Percentiles rank a stretch among this genome's conserved stretches.
phyloP scores from a whole-genome alignment of 129 eudicot genomes.

The Escallonia herrerae region DNA sequence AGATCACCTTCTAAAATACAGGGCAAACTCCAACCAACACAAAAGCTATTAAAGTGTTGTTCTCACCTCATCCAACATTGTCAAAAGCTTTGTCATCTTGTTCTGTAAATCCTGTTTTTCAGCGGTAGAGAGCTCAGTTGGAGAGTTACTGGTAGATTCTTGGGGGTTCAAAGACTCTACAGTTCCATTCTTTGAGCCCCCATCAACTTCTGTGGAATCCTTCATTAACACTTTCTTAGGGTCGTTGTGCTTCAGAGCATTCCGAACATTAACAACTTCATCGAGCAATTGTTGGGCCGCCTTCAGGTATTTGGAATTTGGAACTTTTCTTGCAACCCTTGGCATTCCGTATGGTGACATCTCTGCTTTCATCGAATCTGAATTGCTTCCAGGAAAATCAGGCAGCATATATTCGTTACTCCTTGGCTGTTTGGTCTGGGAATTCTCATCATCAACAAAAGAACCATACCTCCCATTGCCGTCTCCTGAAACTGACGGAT shows the following conservation, averaged over 20 bases:
- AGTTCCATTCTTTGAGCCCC: conserved; percentile 24
- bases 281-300: conserved; percentile 76
- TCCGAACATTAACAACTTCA: conserved; percentile 70
- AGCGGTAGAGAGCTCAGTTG: conserved; percentile 48
- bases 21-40: no score
- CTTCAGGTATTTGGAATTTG: conserved; percentile 71
- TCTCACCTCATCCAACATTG: conserved; percentile 82
- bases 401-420: conserved; percentile 16
- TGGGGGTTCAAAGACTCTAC: conserved; percentile 29
- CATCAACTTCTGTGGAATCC: conserved; percentile 29
- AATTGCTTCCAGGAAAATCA: conserved; percentile 18
- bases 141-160: conserved; percentile 19
- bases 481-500: background rate
- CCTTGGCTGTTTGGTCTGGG: conserved; percentile 17
- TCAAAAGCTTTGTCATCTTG: conserved; percentile 67
- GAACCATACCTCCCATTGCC: background rate
- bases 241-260: conserved; percentile 44
- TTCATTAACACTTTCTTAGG: conserved; percentile 27
- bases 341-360: conserved; percentile 36
- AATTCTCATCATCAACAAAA: conserved; percentile 11
- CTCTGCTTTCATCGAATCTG: conserved; percentile 23
- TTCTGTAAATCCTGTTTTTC: conserved; percentile 74
- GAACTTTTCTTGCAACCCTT: conserved; percentile 30
- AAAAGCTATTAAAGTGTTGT: background rate
- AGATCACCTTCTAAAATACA: no score